A percentile compares a stretch with the other conserved stretches of the same genome.
Conservation (phyloP, 2,329 filamentous ascomycete species). For the Fusarium verrucosum region DNA sequence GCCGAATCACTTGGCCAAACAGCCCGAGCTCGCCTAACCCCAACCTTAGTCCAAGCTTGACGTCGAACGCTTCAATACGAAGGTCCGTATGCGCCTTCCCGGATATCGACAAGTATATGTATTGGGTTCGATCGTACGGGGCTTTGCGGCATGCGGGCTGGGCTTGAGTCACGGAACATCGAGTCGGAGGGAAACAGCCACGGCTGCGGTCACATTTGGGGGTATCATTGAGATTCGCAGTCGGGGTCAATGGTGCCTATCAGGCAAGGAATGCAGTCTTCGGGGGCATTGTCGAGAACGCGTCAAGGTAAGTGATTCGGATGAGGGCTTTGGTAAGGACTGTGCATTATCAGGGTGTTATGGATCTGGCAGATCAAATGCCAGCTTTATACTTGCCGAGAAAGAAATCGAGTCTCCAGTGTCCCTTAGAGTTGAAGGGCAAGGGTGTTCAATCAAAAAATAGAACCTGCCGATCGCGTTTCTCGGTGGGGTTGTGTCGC, state of each 20-base stretch:
- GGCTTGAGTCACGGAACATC: no score
- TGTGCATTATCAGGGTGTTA: accelerated
- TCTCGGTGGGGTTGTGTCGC: not conserved
- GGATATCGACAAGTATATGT: not conserved
- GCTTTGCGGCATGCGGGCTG: not conserved
- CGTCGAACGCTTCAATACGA: not conserved
- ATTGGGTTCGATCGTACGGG: not conserved
- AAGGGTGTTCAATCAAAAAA: no score
- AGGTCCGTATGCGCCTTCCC: not conserved
- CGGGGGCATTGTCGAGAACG: not conserved
- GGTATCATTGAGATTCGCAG: not conserved
- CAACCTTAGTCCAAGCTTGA: not conserved
- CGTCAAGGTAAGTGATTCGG: not conserved
- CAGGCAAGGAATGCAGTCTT: not conserved
- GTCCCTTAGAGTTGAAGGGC: not conserved
- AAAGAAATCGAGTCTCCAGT: no score
- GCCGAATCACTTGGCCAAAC: not conserved
- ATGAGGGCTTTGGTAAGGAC: not conserved
- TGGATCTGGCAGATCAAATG: accelerated
- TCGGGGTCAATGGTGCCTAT: not conserved
- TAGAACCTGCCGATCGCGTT: not conserved
- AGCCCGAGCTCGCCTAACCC: no score
- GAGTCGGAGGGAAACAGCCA: not conserved
- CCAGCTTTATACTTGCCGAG: not conserved
- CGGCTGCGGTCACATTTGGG: accelerated